phyloP scores from a whole-genome alignment of 495 filamentous ascomycete species.

The Opeltia flavorubescens region DNA sequence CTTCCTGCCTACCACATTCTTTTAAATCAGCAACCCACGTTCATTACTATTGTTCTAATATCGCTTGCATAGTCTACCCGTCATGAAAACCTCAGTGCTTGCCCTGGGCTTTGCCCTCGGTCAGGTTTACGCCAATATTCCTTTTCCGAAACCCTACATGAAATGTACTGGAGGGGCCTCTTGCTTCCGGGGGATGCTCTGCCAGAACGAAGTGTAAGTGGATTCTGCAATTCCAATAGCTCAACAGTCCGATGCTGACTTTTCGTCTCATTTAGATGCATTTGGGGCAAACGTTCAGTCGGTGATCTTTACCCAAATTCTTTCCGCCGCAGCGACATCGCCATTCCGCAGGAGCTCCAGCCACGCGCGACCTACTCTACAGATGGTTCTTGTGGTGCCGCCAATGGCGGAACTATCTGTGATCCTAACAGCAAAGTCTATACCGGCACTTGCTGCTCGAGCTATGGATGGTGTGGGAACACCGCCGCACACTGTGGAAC shows the following conservation, averaged over 20 bases:
- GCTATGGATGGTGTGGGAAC: conserved; percentile 22
- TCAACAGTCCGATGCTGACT: background rate
- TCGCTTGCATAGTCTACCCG: background rate
- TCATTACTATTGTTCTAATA: conserved; percentile 1
- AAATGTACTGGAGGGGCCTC: background rate
- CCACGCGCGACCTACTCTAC: conserved; percentile 16
- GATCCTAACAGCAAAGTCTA: conserved; percentile 21
- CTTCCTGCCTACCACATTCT: background rate
- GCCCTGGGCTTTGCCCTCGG: conserved; percentile 2
- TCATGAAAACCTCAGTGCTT: conserved; percentile 2
- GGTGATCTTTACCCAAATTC: conserved; percentile 12
- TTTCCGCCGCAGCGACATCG: conserved; percentile 12
- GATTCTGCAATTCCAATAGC: conserved; percentile 6
- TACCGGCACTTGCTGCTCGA: conserved; percentile 10
- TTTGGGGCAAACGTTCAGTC: background rate
- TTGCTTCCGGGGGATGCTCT: conserved; percentile 20
- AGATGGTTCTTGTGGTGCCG: conserved; percentile 21
- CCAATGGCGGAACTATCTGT: conserved; percentile 18
- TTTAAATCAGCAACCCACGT: background rate
- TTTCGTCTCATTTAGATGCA: background rate
- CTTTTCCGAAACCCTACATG: background rate
- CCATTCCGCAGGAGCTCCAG: conserved; percentile 4
- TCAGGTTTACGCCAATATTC: conserved; percentile 4
- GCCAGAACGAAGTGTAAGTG: conserved; percentile 21
- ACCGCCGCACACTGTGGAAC: conserved; percentile 17